These are phyloP conservation scores for Zoysia pacifica DNA, from an alignment of 176 grass and related monocot genomes.

Conservation along the genomic window DNA sequence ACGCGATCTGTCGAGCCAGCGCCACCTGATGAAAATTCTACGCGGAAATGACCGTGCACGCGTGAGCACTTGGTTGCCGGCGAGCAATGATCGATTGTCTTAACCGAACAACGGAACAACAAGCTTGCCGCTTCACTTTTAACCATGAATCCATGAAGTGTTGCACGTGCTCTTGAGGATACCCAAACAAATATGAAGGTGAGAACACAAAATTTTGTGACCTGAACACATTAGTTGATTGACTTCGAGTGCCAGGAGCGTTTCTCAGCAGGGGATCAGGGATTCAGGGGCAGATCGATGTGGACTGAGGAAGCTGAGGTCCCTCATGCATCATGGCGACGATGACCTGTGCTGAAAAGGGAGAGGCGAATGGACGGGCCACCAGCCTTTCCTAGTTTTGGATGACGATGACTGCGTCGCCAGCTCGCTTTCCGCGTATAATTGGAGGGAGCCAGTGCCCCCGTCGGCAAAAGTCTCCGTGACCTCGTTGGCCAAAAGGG, in stretches of 20 bases:
- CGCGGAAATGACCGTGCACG: not conserved
- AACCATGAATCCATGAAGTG: no score
- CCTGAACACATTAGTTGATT: not conserved
- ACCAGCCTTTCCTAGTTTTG: conserved; percentile 45
- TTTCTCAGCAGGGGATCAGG: not conserved
- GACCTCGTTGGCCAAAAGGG: conserved; percentile 43
- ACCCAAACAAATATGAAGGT: not conserved
- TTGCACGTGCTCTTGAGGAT: not conserved
- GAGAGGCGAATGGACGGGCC: conserved; percentile 38
- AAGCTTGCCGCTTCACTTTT: not conserved
- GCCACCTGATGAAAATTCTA: not conserved
- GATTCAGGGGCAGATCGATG: not conserved
- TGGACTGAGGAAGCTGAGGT: not conserved
- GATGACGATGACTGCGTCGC: conserved; percentile 23
- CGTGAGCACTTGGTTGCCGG: not conserved
- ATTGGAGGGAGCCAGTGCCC: conserved; percentile 18
- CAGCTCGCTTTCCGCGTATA: conserved; percentile 21
- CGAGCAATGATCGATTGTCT: not conserved
- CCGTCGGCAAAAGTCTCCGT: conserved; percentile 30
- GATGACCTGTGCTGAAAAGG: conserved; percentile 48
- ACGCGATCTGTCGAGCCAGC: not conserved
- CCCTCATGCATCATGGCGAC: conserved; percentile 1
- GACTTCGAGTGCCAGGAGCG: not conserved
- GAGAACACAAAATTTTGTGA: not conserved
- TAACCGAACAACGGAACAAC: not conserved